Conservation (phyloP, 2,329 filamentous ascomycete genomes). For the Alternaria triticimaculans region DNA sequence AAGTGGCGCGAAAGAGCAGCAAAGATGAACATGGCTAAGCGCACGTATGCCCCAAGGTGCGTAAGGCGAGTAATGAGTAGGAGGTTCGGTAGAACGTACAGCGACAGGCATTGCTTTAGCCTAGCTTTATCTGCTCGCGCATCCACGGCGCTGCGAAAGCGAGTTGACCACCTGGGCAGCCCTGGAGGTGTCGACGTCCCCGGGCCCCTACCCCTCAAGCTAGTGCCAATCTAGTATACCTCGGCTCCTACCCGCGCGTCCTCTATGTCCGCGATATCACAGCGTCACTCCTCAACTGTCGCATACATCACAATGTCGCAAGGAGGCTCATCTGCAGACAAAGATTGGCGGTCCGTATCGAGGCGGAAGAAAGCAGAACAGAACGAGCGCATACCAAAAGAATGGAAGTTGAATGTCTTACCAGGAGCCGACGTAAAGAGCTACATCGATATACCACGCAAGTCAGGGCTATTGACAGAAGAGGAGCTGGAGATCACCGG, state of each 20-base stretch:
- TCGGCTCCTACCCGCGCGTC: conserved; percentile 15
- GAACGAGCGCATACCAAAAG: conserved; percentile 49
- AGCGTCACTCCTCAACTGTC: neutral
- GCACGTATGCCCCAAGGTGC: neutral
- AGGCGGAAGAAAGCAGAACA: conserved; percentile 54
- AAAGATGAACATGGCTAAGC: neutral
- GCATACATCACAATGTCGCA: conserved; percentile 20
- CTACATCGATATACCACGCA: conserved; percentile 57
- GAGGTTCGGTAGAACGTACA: neutral
- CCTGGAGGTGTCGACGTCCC: neutral
- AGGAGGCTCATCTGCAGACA: conserved; percentile 7
- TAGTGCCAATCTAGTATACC: conserved; percentile 18
- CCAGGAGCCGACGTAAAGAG: conserved; percentile 33
- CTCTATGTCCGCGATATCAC: conserved; percentile 5
- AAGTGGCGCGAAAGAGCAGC: neutral
- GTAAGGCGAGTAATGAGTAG: neutral
- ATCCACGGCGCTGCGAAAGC: neutral
- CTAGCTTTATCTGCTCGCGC: neutral
- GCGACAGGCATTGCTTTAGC: neutral
- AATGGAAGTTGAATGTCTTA: conserved; percentile 50
- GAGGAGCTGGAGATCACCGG: conserved; percentile 64
- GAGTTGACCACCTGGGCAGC: neutral
- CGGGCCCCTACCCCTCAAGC: conserved; percentile 22
- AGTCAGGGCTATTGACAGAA: conserved; percentile 59
- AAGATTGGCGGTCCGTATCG: conserved; percentile 51